These are phyloP conservation scores for Aspergillus proliferans DNA, from an alignment of 2,329 filamentous ascomycete genomes.

Conservation along the genomic window DNA sequence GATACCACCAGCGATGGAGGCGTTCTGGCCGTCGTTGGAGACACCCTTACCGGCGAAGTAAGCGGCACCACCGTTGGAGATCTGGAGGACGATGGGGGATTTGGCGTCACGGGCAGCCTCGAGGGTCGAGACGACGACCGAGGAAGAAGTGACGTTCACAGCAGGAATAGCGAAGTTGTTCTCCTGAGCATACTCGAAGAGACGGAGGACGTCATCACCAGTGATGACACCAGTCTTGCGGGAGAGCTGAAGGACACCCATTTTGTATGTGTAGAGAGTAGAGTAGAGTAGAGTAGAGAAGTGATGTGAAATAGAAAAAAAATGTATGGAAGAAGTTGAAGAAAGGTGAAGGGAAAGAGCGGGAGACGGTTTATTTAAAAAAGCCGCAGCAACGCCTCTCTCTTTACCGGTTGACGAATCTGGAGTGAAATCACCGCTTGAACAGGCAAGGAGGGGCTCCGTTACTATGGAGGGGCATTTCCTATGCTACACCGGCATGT, in stretches of 20 bases:
- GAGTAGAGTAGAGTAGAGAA: constrained; percentile 2
- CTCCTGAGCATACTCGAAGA: constrained; percentile 87
- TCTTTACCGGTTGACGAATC: constrained; percentile 23
- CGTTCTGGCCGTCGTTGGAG: constrained; percentile 74
- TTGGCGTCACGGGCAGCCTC: constrained; percentile 93
- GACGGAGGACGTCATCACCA: constrained; percentile 60
- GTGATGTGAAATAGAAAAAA: constrained; percentile 1
- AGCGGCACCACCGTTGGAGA: constrained; percentile 87
- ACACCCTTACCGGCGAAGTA: constrained; percentile 91
- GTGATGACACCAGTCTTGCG: constrained; percentile 62
- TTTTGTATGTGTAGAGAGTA: constrained; percentile 17
- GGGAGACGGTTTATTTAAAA: not conserved
- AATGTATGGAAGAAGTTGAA: not conserved
- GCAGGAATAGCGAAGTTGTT: constrained; percentile 84
- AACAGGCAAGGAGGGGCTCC: constrained; percentile 5
- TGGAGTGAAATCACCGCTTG: constrained; percentile 1
- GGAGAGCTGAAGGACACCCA: constrained; percentile 48
- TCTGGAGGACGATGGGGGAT: constrained; percentile 85
- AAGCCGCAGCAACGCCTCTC: constrained; percentile 2
- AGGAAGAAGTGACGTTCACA: constrained; percentile 91
- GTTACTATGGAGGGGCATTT: constrained; percentile 12
- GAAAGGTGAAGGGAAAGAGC: not conserved
- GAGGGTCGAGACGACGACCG: constrained; percentile 75
- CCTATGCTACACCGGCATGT: constrained; percentile 26
- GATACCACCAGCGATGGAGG: constrained; percentile 79